Conservation (phyloP, 352 stramenopile genomes). For the Phytopythium oedochilum region DNA sequence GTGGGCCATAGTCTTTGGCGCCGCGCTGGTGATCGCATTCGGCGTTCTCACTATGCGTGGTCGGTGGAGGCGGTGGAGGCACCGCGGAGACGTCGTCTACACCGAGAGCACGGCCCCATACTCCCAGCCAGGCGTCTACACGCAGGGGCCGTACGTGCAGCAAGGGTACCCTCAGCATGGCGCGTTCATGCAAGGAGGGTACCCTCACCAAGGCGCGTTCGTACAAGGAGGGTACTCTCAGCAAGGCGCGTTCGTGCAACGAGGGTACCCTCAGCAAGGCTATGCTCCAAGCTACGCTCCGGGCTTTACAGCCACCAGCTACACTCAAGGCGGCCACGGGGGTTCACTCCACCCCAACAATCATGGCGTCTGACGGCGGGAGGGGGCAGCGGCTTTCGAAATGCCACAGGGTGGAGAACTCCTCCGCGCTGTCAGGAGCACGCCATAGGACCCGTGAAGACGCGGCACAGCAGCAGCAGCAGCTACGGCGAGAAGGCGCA, state of each 20-base stretch:
- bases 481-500: too few relatives aligned
- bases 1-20: constrained; percentile 22
- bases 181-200: constrained; percentile 20
- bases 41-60: constrained; percentile 28
- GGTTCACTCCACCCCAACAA: too few relatives aligned
- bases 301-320: too few relatives aligned
- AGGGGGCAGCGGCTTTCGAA: too few relatives aligned
- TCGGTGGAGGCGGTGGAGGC: constrained; percentile 10
- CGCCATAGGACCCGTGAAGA: too few relatives aligned
- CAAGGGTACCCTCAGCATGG: background rate
- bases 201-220: constrained; percentile 21
- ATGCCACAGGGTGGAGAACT: too few relatives aligned
- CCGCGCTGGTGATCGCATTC: constrained; percentile 25
- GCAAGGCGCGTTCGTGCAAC: constrained; percentile 21
- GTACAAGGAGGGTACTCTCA: constrained; percentile 29
- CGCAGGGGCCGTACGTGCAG: background rate
- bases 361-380: too few relatives aligned
- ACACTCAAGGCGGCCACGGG: too few relatives aligned
- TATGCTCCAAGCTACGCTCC: constrained; percentile 16
- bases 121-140: constrained; percentile 4
- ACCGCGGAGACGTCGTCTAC: constrained; percentile 8
- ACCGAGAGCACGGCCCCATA: constrained; percentile 1
- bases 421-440: too few relatives aligned
- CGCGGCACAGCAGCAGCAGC: too few relatives aligned
- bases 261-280: constrained; percentile 25